A percentile compares a stretch with the other conserved stretches of the same genome.
phyloP scores from a whole-genome alignment of 2,329 filamentous ascomycete species.

The Sporothrix phasma region DNA sequence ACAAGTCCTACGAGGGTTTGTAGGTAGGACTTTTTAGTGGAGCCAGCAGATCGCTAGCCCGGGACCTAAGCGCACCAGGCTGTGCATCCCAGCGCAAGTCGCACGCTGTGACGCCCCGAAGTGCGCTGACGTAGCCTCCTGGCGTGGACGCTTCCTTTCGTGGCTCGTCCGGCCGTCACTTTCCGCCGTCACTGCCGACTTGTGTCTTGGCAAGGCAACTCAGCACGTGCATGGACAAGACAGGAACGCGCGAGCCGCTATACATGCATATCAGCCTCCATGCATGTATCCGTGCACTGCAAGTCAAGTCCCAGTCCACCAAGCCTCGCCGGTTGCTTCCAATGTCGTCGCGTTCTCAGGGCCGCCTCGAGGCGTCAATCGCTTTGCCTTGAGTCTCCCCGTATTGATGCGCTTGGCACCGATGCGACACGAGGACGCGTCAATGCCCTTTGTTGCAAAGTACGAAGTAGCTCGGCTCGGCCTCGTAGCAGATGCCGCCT shows the following conservation, averaged over 20 bases:
- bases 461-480: neutral
- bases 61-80: too few relatives aligned
- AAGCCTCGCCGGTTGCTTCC: neutral
- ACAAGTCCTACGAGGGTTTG: constrained; percentile 8
- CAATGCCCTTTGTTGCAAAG: neutral
- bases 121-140: neutral
- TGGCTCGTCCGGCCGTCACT: neutral
- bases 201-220: constrained; percentile 10
- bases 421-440: neutral
- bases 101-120: neutral
- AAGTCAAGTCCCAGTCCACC: neutral
- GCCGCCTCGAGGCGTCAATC: neutral
- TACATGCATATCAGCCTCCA: neutral
- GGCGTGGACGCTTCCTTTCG: neutral
- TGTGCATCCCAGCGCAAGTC: neutral
- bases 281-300: neutral
- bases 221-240: constrained; percentile 3
- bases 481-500: neutral
- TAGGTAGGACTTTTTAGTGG: constrained; percentile 17
- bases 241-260: neutral
- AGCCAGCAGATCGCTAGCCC: too few relatives aligned
- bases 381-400: neutral
- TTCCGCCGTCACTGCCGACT: neutral
- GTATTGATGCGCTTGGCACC: neutral
- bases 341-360: too few relatives aligned